A percentile compares a stretch with the other conserved stretches of the same genome.
phyloP scores from a whole-genome alignment of 2,329 filamentous ascomycete genomes.

The Aspergillus tubingensis region DNA sequence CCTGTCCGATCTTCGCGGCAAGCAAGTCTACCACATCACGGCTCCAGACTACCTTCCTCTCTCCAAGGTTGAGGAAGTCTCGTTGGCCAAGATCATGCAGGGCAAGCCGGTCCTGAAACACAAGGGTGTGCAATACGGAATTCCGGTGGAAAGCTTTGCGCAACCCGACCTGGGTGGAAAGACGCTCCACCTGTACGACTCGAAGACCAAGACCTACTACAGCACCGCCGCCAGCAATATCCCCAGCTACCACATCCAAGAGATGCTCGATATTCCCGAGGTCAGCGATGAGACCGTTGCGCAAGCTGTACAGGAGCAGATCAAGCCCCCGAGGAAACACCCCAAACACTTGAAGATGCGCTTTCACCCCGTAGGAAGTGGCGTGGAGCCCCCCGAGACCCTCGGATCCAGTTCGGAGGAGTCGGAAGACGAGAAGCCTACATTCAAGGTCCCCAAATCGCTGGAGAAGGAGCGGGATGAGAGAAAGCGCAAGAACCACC shows the following conservation, averaged over 20 bases:
- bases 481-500: conserved; percentile 42
- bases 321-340: conserved; percentile 42
- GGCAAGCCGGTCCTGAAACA: conserved; percentile 46
- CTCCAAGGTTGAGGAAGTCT: conserved; percentile 47
- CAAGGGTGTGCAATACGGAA: conserved; percentile 46
- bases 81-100: conserved; percentile 42
- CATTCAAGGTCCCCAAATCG: conserved; percentile 35
- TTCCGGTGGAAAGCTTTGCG: conserved; percentile 36
- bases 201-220: conserved; percentile 37
- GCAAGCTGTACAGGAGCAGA: conserved; percentile 29
- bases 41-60: conserved; percentile 48
- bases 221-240: conserved; percentile 29
- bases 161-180: conserved; percentile 33
- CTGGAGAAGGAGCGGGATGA: conserved; percentile 31
- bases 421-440: conserved; percentile 37
- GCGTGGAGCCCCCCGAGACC: conserved; percentile 33
- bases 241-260: conserved; percentile 40
- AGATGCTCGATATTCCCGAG: conserved; percentile 37
- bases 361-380: conserved; percentile 46
- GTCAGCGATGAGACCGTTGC: conserved; percentile 26
- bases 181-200: conserved; percentile 40
- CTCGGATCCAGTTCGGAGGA: conserved; percentile 41
- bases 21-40: conserved; percentile 53
- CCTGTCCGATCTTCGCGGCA: conserved; percentile 44
- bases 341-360: conserved; percentile 49